These are phyloP conservation scores for Crotalaria pallida DNA, from an alignment of 306 rosid genomes.

Conservation along the genomic window DNA sequence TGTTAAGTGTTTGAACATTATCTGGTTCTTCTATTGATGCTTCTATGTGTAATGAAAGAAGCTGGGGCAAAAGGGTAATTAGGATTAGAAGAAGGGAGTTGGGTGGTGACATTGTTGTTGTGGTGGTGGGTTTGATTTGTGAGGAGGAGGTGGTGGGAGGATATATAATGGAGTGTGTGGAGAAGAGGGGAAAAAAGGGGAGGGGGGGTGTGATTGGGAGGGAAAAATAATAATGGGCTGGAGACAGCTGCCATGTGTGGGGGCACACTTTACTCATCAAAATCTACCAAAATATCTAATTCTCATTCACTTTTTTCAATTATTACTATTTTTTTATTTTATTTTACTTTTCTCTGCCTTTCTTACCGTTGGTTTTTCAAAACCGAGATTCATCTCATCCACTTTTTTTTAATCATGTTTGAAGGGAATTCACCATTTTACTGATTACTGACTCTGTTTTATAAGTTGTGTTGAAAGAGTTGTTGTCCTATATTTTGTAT, in stretches of 20 bases:
- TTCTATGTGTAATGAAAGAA: not conserved
- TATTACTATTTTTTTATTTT: too few species aligned
- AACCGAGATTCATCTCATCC: not conserved
- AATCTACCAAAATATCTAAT: constrained; percentile 1
- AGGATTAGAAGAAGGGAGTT: not conserved
- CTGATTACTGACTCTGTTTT: too few species aligned
- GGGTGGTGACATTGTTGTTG: not conserved
- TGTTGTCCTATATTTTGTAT: too few species aligned
- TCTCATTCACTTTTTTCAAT: too few species aligned
- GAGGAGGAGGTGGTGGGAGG: not conserved
- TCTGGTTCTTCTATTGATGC: not conserved
- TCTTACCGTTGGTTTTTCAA: not conserved
- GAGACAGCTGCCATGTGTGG: constrained; percentile 80
- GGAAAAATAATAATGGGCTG: constrained; percentile 49
- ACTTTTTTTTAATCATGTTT: not conserved
- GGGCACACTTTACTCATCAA: constrained; percentile 36
- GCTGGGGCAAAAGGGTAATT: not conserved
- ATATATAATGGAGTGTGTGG: not conserved
- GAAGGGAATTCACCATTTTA: not conserved
- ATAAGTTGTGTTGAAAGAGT: too few species aligned
- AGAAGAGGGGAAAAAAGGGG: not conserved
- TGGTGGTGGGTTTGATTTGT: not conserved
- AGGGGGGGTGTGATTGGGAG: constrained; percentile 18
- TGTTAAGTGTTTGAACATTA: constrained; percentile 32
- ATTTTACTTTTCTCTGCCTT: not conserved